phyloP scores from a whole-genome alignment of 2,329 filamentous ascomycete genomes.

The Diplodia mutila region DNA sequence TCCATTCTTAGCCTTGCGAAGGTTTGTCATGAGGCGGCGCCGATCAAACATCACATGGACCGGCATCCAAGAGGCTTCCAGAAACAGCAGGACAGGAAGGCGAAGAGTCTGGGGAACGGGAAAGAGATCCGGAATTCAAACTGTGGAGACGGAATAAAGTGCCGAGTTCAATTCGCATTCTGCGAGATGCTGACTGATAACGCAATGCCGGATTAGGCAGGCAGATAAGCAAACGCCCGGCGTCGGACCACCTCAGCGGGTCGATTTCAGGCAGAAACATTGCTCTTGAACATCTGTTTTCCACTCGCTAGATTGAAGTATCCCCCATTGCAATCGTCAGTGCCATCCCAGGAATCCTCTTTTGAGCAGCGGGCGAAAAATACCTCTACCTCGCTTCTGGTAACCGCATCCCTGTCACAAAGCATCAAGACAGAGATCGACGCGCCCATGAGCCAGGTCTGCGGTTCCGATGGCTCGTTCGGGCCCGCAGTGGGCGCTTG shows the following conservation, averaged over 20 bases:
- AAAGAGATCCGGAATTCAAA: too few species aligned
- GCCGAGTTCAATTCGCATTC: background rate
- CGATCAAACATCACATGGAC: too few species aligned
- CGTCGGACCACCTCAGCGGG: background rate
- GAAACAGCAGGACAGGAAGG: too few species aligned
- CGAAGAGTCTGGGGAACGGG: too few species aligned
- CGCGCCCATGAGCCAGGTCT: constrained; percentile 25
- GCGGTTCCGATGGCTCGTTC: constrained; percentile 32
- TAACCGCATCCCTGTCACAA: background rate
- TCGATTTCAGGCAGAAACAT: background rate
- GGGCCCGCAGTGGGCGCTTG: constrained; percentile 32
- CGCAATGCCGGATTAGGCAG: background rate
- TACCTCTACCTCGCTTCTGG: background rate
- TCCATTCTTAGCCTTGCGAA: too few species aligned
- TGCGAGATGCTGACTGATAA: background rate
- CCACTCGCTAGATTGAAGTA: background rate
- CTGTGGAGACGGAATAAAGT: background rate
- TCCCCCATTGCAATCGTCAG: background rate
- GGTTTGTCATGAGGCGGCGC: too few species aligned
- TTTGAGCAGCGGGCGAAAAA: background rate
- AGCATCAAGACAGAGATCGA: too few species aligned
- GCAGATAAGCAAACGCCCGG: background rate
- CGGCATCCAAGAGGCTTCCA: too few species aligned
- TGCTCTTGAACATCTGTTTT: background rate
- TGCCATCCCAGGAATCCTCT: background rate